phyloP scores from a whole-genome alignment of 352 stramenopile species.

The Phytophthora hybrid region DNA sequence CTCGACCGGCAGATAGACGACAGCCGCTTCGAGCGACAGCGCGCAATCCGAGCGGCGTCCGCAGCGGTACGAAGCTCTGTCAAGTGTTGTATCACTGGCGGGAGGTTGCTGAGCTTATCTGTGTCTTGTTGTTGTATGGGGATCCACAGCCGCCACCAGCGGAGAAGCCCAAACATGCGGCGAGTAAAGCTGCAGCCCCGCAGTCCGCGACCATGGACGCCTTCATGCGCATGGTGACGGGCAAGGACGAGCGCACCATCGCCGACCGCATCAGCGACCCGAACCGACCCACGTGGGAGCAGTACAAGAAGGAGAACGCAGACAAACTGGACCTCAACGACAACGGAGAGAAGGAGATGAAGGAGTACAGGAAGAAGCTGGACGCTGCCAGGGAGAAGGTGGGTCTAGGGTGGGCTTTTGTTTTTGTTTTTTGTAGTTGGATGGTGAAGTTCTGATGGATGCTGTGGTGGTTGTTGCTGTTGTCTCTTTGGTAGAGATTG shows the following conservation, averaged over 20 bases:
- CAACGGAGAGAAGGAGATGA: constrained; percentile 94
- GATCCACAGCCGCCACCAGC: constrained; percentile 23
- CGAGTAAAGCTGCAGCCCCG: constrained; percentile 8
- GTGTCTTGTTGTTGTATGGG: background rate
- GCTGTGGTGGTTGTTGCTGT: background rate
- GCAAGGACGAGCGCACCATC: constrained; percentile 94
- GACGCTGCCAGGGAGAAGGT: constrained; percentile 92
- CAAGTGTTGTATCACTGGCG: background rate
- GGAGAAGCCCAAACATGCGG: constrained; percentile 31
- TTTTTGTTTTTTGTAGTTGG: background rate
- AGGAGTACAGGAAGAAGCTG: constrained; percentile 93
- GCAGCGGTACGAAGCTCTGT: constrained; percentile 36
- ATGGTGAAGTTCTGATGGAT: background rate
- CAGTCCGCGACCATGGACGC: constrained; percentile 93
- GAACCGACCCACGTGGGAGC: constrained; percentile 96
- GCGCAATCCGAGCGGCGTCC: constrained; percentile 52
- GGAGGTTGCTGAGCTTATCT: background rate
- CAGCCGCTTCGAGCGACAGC: constrained; percentile 82
- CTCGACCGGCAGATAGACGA: constrained; percentile 86
- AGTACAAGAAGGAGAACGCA: constrained; percentile 97
- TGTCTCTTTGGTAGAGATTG: constrained; percentile 48
- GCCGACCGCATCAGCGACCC: constrained; percentile 93
- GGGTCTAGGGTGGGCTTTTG: background rate
- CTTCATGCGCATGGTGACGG: constrained; percentile 94
- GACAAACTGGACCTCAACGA: constrained; percentile 92